Evolutionary conservation across 2,329 filamentous ascomycete genomes (phyloP), one percentile per base, ranked within the genome.

Genomic region (Alternaria consortialis): DNA sequence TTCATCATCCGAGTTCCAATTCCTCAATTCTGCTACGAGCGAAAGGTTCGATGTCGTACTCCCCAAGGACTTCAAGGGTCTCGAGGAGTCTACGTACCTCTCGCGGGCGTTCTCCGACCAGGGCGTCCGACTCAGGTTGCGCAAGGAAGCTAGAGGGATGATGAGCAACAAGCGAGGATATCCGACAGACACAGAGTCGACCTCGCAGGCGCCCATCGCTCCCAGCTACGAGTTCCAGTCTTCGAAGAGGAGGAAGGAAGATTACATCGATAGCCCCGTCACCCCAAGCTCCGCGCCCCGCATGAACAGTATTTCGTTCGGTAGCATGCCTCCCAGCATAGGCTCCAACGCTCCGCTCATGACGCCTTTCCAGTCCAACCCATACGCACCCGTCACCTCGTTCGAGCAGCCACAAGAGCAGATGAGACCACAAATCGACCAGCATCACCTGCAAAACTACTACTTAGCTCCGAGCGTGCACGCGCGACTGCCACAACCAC

Each of bases 51-150:
- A 85, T 62, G 91, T 84, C 12, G 73, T 80, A 56, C 72, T 85
- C 2, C 80, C 86, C 29, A 94, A 93, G 77, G 88, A 88, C 56
- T 95, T 92, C 74, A 89, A 89, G 11, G 91, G 93, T 34, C 90
- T 95, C 86, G 84, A 87, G 46, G 91, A 94, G 77, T 96, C 92
- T 2, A 95, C 92, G 0, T 88, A 89, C 67, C 80, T 97, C 43
- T 95, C 93, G 1, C 86, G 92, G 53, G 89, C 90, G 0, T 94
- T 97, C 77, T 91, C 91, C 65, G 93, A 97, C 70, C 93, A 97
- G 75, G 93, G 93, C 8, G 91, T 97, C 13, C 89, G 92, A 53
- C 82, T 97, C 32, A 86, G 93, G 53, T 84, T 97, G 47, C 88
- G 93, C 56, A 97, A 97, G 76, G 93, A 97, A 77, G 90, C 91